Conservation (phyloP, 164 flowering plant species). For the Vitis amurensis region DNA sequence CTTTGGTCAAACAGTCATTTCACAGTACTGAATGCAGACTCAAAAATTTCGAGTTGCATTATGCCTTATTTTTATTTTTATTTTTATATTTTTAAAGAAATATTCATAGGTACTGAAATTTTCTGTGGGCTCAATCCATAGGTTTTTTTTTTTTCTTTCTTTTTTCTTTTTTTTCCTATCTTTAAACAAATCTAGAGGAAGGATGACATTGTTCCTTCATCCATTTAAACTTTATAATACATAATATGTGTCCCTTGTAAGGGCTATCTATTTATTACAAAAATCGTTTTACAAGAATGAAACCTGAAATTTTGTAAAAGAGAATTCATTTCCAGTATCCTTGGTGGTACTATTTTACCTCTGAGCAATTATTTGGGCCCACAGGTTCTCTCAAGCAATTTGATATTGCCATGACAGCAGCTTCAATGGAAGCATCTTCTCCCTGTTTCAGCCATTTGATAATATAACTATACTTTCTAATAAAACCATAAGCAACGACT, state of each 20-base stretch:
- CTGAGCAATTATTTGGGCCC: conserved; percentile 75
- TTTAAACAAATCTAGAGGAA: too few relatives aligned
- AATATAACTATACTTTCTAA: not conserved
- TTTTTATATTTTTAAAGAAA: too few relatives aligned
- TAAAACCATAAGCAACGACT: not conserved
- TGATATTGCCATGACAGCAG: conserved; percentile 93
- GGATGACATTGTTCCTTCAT: too few relatives aligned
- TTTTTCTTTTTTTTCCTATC: too few relatives aligned
- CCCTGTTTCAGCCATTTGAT: conserved; percentile 50
- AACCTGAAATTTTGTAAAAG: not conserved
- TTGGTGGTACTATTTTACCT: conserved; percentile 43
- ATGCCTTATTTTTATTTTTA: too few relatives aligned
- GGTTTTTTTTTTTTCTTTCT: too few relatives aligned
- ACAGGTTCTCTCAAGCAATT: conserved; percentile 88
- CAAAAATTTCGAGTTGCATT: too few relatives aligned
- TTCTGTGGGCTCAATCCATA: too few relatives aligned
- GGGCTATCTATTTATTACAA: not conserved
- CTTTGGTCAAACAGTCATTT: too few relatives aligned
- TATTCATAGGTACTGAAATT: too few relatives aligned
- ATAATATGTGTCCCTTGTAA: not conserved
- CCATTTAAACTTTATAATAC: not conserved
- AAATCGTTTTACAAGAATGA: not conserved
- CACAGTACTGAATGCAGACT: too few relatives aligned
- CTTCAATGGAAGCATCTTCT: conserved; percentile 92
- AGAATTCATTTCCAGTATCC: not conserved